Conservation (phyloP, 371 early-diverging fungal genomes). For the Smittium culicis region DNA sequence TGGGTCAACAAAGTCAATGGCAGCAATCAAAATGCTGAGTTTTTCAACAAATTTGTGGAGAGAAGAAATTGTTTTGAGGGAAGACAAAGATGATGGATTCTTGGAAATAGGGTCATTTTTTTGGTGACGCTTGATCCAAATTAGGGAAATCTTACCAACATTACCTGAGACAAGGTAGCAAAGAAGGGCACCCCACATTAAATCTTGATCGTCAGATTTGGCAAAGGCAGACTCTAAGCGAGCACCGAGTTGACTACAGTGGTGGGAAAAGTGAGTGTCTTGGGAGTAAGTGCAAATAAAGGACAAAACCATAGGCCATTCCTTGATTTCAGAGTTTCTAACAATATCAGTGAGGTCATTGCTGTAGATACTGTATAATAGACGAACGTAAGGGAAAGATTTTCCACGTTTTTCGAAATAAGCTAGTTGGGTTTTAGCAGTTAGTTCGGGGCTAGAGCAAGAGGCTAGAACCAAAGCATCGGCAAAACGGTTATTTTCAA, state of each 20-base stretch:
- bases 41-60: slow-evolving; percentile 79
- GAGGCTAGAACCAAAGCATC: slow-evolving; percentile 87
- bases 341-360: slow-evolving; percentile 72
- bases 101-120: slow-evolving; percentile 16
- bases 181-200: slow-evolving; percentile 55
- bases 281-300: slow-evolving; percentile 83
- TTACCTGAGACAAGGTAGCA: slow-evolving; percentile 86
- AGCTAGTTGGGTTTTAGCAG: slow-evolving; percentile 61
- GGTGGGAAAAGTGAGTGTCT: slow-evolving; percentile 50
- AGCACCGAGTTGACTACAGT: slow-evolving; percentile 54
- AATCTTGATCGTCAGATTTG: slow-evolving; percentile 18
- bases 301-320: slow-evolving; percentile 84
- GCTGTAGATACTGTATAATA: slow-evolving; percentile 65
- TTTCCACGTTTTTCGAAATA: slow-evolving; percentile 60
- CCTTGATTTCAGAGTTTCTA: slow-evolving; percentile 52
- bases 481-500: slow-evolving; percentile 61
- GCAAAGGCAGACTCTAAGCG: slow-evolving; percentile 42
- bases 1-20: slow-evolving; percentile 63
- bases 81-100: slow-evolving; percentile 24
- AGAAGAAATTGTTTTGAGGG: slow-evolving; percentile 33
- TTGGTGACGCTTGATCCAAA: slow-evolving; percentile 55
- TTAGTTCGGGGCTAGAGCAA: slow-evolving; percentile 71
- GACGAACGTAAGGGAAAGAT: slow-evolving; percentile 58
- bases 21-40: slow-evolving; percentile 77
- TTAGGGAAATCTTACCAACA: slow-evolving; percentile 62